Evolutionary conservation across 345 rosid species (phyloP).

Genomic region (Boechera stricta): DNA sequence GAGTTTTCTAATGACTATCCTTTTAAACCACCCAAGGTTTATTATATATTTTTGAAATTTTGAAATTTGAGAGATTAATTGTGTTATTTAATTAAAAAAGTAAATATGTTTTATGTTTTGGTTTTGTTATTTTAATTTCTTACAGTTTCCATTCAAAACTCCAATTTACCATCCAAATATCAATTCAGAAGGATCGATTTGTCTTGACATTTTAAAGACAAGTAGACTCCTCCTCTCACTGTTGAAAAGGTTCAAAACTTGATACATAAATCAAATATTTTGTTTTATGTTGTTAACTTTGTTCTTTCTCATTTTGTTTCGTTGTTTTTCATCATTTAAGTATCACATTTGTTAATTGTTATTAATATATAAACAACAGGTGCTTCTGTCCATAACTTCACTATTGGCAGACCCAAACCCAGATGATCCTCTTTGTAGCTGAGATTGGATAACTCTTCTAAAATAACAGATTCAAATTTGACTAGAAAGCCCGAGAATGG

Average conservation of each 20-base stretch:
- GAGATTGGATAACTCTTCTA: neutral
- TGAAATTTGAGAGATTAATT: neutral
- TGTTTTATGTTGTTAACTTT: neutral
- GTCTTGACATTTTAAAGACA: neutral
- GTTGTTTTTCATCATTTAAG: neutral
- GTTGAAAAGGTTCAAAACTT: neutral
- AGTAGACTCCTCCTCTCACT: neutral
- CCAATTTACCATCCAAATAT: neutral
- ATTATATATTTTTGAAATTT: neutral
- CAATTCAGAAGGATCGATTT: neutral
- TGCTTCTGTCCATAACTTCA: neutral
- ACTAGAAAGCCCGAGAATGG: slow-evolving; percentile 19
- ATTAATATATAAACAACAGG: neutral
- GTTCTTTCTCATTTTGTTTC: neutral
- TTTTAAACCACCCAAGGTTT: slow-evolving; percentile 24
- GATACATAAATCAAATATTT: neutral
- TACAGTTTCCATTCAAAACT: neutral
- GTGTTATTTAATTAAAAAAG: neutral
- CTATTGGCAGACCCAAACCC: neutral
- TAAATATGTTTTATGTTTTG: no score
- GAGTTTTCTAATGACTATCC: slow-evolving; percentile 27
- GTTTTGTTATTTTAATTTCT: no score
- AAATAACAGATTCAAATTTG: neutral
- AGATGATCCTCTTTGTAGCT: neutral
- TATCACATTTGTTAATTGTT: neutral